Percentiles rank a stretch among this genome's conserved stretches.
phyloP scores from a whole-genome alignment of 257 asterid genomes.

The Scutellaria baicalensis region DNA sequence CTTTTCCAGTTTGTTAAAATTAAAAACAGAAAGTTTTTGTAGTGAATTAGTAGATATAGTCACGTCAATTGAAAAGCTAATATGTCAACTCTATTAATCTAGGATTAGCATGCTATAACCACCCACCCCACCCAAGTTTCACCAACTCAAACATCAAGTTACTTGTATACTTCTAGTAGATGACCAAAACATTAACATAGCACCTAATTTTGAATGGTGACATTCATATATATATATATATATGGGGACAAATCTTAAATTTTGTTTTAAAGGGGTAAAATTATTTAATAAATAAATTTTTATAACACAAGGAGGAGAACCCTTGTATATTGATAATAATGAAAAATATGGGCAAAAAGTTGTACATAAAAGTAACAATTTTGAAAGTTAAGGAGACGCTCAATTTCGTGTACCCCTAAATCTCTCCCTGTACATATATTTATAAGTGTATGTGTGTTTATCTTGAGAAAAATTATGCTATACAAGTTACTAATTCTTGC shows the following conservation, averaged over 20 bases:
- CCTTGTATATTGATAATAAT: no score
- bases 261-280: neutral
- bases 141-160: slow-evolving; percentile 25
- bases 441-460: no score
- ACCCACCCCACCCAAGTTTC: slow-evolving; percentile 7
- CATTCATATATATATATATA: neutral
- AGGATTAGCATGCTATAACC: neutral
- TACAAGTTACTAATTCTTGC: no score
- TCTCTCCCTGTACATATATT: no score
- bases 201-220: slow-evolving; percentile 25
- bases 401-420: no score
- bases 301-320: no score
- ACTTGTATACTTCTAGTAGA: slow-evolving; percentile 14
- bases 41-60: neutral
- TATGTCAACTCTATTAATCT: slow-evolving; percentile 4
- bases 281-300: no score
- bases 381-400: no score
- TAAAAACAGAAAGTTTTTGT: neutral
- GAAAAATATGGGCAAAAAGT: no score
- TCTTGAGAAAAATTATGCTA: no score
- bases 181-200: slow-evolving; percentile 22
- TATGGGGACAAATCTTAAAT: neutral
- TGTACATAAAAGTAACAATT: no score
- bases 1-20: neutral
- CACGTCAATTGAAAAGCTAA: neutral